Base-by-base conservation (phyloP, 2,329 filamentous ascomycete genomes). In the Alternaria sp. region DNA sequence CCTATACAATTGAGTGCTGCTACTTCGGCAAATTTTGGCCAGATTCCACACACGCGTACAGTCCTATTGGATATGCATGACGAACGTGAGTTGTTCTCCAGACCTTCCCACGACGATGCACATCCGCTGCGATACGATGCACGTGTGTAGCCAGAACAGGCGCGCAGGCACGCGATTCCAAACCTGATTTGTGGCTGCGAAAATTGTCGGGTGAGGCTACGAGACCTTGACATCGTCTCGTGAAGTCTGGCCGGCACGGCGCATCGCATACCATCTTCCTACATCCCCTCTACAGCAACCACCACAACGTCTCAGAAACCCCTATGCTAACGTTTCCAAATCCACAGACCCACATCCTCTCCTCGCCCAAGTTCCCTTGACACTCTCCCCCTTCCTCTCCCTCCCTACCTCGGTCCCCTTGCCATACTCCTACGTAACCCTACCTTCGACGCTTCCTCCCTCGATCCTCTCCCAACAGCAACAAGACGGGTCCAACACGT, bases 301-400 rank as follows among this genome's bases (percentile, higher is more conserved):
- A 40, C 3, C 25, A 38, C 32, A 5, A 20, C 16, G 7, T 27
- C 25, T 5, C 20, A 41, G 20, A 43, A 20, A 40, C 10, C 11
- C 11, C 10, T 0, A 25, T 8, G n/a, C 67, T 69, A 63, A 68
- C 60, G 55, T 20, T 20, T 44, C 16, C 49, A 20, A n/a, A 16
- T 16, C 25, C 27, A 7, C 55, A 83, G 81, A 80, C 65, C 89
- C 93, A 16, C 93, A 97, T 81, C 92, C 91, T 16, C 88, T 97
- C 66, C 89, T 99, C 48, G 92, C 94, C 68, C 95, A 99, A 81
- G 89, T 98, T 41, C 93, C 95, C 30, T 84, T 99, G 57, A 96
- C 93, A 51, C 93, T 98, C 45, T 97, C 94, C 3, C 95, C 95
- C 27, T 97, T 97, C 82, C 88, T 98, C 72, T 91, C 90, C 62